Evolutionary conservation across 306 rosid species (phyloP), one percentile per base, ranked within the genome.

Genomic region (Cucurbita ficifolia): DNA sequence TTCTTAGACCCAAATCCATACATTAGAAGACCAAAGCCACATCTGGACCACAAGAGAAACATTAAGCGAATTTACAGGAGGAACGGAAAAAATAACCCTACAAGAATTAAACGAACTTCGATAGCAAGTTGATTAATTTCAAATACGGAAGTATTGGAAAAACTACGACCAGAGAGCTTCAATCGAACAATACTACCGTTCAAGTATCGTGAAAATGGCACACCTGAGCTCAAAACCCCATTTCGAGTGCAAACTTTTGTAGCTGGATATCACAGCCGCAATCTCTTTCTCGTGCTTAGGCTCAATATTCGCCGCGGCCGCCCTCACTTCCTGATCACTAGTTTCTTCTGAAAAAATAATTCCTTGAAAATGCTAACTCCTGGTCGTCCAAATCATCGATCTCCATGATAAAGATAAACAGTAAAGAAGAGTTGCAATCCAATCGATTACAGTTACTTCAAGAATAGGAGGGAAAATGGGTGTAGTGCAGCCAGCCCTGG

Each of bases 1-100:
- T 85, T 94, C 81, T 94, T 94, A 60, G 98, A 94, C 74, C 98
- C 98, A 86, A 90, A 94, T 73, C 96, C 97, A 84, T 90, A 94
- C 95, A 90, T 91, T 17, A 90, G 81, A 81, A 94, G 89, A 49
- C 87, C 87, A 58, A 89, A 88, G 58, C 92, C 95, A 73, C 87
- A 90, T 70, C 98, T 90, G 74, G 7, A 59, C 8, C 18, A 67
- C 19, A 67, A 38, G 14, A 38, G 1, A 61, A 61, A 61, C 5
- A 2, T 16, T 6, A 11, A 4, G 24, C 38, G 18, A 67, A 43
- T 45, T 45, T 21, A 64, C 52, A 8, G n/a, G 29, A 39, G 33
- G 1, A 18, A 63, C 7, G 8, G 50, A 64, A 35, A 10, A 8
- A 24, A 64, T 38, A 29, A 18, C 58, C 39, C 8, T 10, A 6